phyloP scores from a whole-genome alignment of 2,329 filamentous ascomycete genomes.

The Pseudogymnoascus sp. region DNA sequence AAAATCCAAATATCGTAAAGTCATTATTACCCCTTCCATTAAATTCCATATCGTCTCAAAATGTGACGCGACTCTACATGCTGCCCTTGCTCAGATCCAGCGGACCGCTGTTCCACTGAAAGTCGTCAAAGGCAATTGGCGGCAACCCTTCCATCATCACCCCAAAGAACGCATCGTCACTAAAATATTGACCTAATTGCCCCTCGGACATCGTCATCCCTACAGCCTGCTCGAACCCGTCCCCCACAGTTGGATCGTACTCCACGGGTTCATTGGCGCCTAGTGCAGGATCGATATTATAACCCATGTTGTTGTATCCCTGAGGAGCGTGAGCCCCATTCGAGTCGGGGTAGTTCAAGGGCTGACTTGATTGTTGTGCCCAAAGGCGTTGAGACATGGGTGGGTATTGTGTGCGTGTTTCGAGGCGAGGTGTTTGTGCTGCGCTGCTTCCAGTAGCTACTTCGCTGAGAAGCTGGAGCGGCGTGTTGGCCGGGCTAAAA shows the following conservation, averaged over 20 bases:
- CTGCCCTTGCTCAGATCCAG: background rate
- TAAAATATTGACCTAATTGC: constrained; percentile 26
- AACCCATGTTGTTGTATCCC: constrained; percentile 1
- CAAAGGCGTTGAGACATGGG: constrained; percentile 16
- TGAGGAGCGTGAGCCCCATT: constrained; percentile 5
- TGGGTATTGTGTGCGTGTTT: constrained; percentile 16
- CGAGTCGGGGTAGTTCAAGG: background rate
- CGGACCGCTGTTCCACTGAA: background rate
- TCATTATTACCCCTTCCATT: background rate
- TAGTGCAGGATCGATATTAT: constrained; percentile 26
- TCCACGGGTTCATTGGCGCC: constrained; percentile 18
- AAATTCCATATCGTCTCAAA: background rate
- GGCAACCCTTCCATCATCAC: constrained; percentile 19
- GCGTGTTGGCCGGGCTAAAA: constrained; percentile 28
- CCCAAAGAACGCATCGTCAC: constrained; percentile 26
- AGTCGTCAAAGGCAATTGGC: background rate
- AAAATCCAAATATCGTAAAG: background rate
- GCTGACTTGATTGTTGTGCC: constrained; percentile 11
- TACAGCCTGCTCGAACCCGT: constrained; percentile 29
- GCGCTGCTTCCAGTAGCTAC: constrained; percentile 32
- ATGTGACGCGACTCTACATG: background rate
- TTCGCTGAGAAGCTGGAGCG: constrained; percentile 34
- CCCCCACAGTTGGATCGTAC: constrained; percentile 24
- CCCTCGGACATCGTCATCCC: constrained; percentile 27
- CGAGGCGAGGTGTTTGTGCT: constrained; percentile 19